phyloP scores from a whole-genome alignment of 169 alveolate species.

The Plasmodium gaboni region DNA sequence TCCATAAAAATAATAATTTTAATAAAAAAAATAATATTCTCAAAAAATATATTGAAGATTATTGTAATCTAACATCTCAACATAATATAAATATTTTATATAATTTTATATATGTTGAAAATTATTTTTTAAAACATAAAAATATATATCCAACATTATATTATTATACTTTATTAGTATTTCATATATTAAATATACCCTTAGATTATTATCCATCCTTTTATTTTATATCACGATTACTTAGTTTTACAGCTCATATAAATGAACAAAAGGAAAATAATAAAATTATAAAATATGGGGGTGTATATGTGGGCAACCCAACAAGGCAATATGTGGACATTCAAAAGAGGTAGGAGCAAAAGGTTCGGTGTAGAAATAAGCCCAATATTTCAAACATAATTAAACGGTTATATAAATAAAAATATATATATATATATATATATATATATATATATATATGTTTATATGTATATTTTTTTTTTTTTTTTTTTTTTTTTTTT shows the following conservation, averaged over 20 bases:
- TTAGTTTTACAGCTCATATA: constrained; percentile 47
- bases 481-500: too few species aligned
- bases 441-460: too few species aligned
- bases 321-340: neutral
- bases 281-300: constrained; percentile 32
- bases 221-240: constrained; percentile 29
- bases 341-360: neutral
- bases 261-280: constrained; percentile 51
- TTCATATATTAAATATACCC: constrained; percentile 26
- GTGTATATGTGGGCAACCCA: constrained; percentile 31
- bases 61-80: constrained; percentile 16
- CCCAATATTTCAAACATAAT: neutral
- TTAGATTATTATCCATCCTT: constrained; percentile 11
- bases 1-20: constrained; percentile 24
- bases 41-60: constrained; percentile 18
- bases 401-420: neutral
- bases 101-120: constrained; percentile 36
- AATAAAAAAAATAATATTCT: constrained; percentile 28
- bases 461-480: too few species aligned
- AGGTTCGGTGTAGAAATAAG: neutral
- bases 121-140: constrained; percentile 22
- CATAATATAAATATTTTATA: constrained; percentile 4
- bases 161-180: constrained; percentile 38
- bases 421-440: too few species aligned
- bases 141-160: constrained; percentile 37